Conservation (phyloP, 306 rosid species). For the Rubus parviflorus region DNA sequence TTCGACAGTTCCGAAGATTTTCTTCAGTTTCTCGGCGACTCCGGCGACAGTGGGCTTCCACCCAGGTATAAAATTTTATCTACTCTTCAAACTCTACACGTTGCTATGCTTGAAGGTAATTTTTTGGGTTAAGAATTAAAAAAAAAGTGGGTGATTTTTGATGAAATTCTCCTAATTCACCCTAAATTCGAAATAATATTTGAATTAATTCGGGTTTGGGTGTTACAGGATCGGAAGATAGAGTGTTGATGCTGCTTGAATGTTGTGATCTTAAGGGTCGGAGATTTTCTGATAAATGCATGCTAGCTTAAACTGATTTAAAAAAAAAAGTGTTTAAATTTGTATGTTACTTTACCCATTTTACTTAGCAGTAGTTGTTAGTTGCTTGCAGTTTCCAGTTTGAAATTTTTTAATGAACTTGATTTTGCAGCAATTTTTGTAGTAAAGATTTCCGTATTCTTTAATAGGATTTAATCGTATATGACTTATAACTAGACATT, state of each 20-base stretch:
- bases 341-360: neutral
- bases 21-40: too few species aligned
- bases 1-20: too few species aligned
- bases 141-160: too few species aligned
- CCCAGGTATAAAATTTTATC: too few species aligned
- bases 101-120: too few species aligned
- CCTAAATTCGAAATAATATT: too few species aligned
- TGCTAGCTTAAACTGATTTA: neutral
- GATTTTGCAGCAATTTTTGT: neutral
- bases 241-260: neutral
- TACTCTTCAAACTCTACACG: too few species aligned
- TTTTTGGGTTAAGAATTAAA: too few species aligned
- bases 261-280: neutral
- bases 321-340: neutral
- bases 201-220: too few species aligned
- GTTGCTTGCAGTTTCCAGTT: neutral
- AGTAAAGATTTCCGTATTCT: neutral
- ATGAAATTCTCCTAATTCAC: too few species aligned
- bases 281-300: neutral
- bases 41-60: too few species aligned
- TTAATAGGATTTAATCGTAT: neutral
- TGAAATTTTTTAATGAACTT: neutral
- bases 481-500: neutral
- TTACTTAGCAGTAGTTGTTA: too few species aligned
- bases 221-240: neutral